Evolutionary conservation across 1,284 basidiomycete genomes (phyloP).

Genomic region (Omphalotus olearius): DNA sequence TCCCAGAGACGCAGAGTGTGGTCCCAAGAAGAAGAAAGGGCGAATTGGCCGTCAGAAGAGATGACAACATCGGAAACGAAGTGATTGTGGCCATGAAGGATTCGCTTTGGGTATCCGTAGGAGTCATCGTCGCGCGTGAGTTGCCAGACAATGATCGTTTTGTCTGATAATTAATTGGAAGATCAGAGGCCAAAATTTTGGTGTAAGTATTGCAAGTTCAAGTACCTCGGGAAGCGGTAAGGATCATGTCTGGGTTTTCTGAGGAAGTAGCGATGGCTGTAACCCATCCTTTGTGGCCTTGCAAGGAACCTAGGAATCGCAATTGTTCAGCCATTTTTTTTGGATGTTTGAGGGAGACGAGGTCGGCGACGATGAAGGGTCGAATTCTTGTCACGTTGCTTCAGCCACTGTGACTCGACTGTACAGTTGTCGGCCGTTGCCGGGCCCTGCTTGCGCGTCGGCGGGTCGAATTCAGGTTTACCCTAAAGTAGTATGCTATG

Average conservation of each 20-base stretch:
- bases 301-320: constrained; percentile 88
- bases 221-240: constrained; percentile 93
- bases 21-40: constrained; percentile 99
- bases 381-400: neutral
- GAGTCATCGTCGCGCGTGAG: constrained; percentile 92
- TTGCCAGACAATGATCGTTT: constrained; percentile 99
- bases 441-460: neutral
- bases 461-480: too few species aligned
- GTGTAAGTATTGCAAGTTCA: constrained; percentile 40
- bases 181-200: constrained; percentile 20
- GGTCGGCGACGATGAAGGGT: neutral
- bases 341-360: neutral
- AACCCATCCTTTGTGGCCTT: constrained; percentile 96
- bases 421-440: constrained; percentile 3
- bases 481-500: too few species aligned
- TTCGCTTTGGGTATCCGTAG: constrained; percentile 95
- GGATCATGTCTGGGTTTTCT: constrained; percentile 96
- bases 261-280: constrained; percentile 96
- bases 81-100: constrained; percentile 99
- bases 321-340: constrained; percentile 78
- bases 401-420: constrained; percentile 3
- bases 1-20: constrained; percentile 99
- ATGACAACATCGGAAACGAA: constrained; percentile 99
- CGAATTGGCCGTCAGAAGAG: constrained; percentile 99
- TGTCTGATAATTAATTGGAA: constrained; percentile 59